Conservation (phyloP, 1,139 yeast genomes). For the Lodderomyces pseudojiufengensis region DNA sequence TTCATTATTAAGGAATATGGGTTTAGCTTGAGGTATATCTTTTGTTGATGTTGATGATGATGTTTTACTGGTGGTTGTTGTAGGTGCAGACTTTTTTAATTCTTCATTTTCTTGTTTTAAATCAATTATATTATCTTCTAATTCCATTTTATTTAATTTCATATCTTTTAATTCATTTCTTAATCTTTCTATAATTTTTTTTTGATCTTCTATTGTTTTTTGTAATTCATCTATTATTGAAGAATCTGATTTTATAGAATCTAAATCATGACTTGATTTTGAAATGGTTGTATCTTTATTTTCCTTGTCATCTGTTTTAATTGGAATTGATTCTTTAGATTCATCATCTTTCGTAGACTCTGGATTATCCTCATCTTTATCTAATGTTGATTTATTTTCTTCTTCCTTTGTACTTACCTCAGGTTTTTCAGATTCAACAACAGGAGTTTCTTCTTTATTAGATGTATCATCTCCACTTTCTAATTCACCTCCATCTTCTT, state of each 20-base stretch:
- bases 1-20: conserved; percentile 32
- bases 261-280: conserved; percentile 1
- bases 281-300: background rate
- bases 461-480: conserved; percentile 11
- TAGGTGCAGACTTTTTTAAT: conserved; percentile 12
- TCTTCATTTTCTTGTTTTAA: conserved; percentile 22
- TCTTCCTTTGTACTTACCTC: conserved; percentile 3
- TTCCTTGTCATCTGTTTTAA: conserved; percentile 5
- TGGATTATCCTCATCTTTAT: background rate
- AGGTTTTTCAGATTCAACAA: conserved; percentile 1
- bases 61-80: background rate
- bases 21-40: conserved; percentile 27
- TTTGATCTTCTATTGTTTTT: conserved; percentile 27
- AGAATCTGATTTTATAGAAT: conserved; percentile 6
- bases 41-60: conserved; percentile 1
- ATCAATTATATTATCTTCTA: conserved; percentile 31
- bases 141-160: conserved; percentile 46
- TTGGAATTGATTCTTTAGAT: background rate
- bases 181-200: conserved; percentile 34
- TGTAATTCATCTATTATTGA: conserved; percentile 22
- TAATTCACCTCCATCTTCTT: conserved; percentile 14
- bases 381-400: background rate
- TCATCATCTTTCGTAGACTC: background rate
- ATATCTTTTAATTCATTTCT: conserved; percentile 46
- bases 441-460: conserved; percentile 9